Evolutionary conservation across 2,329 filamentous ascomycete genomes (phyloP), one percentile per base, ranked within the genome.

Genomic region (Arachnomyces sp.): DNA sequence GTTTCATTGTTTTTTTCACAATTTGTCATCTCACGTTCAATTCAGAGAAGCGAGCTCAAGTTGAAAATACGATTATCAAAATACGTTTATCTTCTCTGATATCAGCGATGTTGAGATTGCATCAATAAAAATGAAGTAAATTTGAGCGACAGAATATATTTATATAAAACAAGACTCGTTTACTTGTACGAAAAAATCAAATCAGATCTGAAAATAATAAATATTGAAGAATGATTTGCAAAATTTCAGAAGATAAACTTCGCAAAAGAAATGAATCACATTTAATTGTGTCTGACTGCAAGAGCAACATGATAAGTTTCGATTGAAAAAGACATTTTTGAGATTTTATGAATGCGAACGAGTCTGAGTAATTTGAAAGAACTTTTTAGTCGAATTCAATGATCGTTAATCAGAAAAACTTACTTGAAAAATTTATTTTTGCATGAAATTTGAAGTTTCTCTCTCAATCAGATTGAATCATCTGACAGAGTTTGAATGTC

Each of bases 131-230:
- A 33, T 39, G 28, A n/a, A 39, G 30, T 12, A 30, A 30, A 18
- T 33, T 39, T 39, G 18, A 39, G 37, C 37, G 37, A 39, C 29
- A 32, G 16, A 39, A 39, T 28, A 34, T 17, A 39, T 39, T 28
- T n/a, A 18, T 30, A 39, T 15, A 33, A 30, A 30, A 39, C 37
- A 39, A 39, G n/a, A 30, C 37, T 17, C 29, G 25, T 39, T 39
- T 39, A 18, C 37, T 39, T 15, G 37, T 33, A 32, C 37, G 30
- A 18, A 39, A 39, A 30, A 39, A 39, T 15, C 30, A 14, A 3
- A 39, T 13, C 13, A 39, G 37, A 28, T 39, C 37, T 8, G 37
- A 39, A 15, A 30, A 30, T 33, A 15, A 15, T 14, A 39, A 15
- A 17, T 39, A 33, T 34, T 39, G n/a, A 15, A 39, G 37, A 34